Evolutionary conservation across 192 early-diverging fungal genomes (phyloP), one percentile per base, ranked within the genome.

Genomic region (Backusella australiensis): DNA sequence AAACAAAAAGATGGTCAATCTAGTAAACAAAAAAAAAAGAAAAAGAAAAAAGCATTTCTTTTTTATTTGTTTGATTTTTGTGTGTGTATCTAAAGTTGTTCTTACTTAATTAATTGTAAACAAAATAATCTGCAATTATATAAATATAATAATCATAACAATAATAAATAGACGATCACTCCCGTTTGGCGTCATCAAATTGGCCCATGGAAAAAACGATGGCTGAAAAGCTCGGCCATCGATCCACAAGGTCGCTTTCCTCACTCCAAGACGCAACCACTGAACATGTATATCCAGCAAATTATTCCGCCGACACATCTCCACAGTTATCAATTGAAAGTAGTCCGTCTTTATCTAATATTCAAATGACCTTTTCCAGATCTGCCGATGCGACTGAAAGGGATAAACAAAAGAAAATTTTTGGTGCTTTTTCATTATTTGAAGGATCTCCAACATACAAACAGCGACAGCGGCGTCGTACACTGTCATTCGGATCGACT

Each of bases 381-480:
- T 74, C 75, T 15, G 14, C 73, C 65, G 76, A 84, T 78, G 35
- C 84, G 52, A 74, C 74, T 56, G 42, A 74, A 19, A 41, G 71
- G 2, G 38, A 73, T 35, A 73, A 69, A 23, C 74, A 74, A 46
- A 76, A 78, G 39, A 52, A 73, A 4, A 67, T 89, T 49, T 84
- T 88, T 78, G 88, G 88, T 34, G 79, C 88, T 21, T 87, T 91
- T 49, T 81, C 87, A 11, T 81, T 93, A 14, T 90, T 92, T 75
- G 92, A 92, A 42, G 89, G 89, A 8, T 89, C 90, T 1, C 90
- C 90, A 59, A 90, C 88, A 2, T 93, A 92, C 83, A 93, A 93
- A 77, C 91, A 93, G 76, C 84, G 92, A 29, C 82, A 89, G 29
- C 82, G 90, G 52, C 82, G 88, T 32, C 86, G 86, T 42, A 82